Conservation (phyloP, 2,329 filamentous ascomycete genomes). For the Penicillium sp. region DNA sequence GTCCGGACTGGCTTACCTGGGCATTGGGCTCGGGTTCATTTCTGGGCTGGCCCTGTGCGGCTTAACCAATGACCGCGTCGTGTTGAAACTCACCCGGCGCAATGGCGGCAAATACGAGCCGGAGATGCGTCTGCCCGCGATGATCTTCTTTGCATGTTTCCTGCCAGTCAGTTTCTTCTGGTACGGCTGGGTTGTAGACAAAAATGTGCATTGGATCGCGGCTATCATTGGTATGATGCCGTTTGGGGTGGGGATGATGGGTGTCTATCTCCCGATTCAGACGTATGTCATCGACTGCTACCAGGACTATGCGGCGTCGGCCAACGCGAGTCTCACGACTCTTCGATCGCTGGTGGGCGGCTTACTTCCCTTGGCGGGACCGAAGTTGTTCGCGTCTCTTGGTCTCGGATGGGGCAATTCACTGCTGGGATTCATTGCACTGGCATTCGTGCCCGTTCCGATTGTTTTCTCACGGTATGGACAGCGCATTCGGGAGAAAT, state of each 20-base stretch:
- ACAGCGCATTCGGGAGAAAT: slow-evolving; percentile 16
- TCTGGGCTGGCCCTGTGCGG: not conserved
- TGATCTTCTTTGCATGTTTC: slow-evolving; percentile 3
- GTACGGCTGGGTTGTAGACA: not conserved
- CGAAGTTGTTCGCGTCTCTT: slow-evolving; percentile 12
- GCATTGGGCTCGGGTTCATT: not conserved
- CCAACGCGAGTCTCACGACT: slow-evolving; percentile 57
- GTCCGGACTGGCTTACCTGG: slow-evolving; percentile 27
- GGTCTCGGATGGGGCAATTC: slow-evolving; percentile 16
- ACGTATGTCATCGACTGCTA: slow-evolving; percentile 64
- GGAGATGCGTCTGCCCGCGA: slow-evolving; percentile 1
- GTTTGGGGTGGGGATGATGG: slow-evolving; percentile 57
- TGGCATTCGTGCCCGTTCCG: slow-evolving; percentile 14
- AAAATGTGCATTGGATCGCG: slow-evolving; percentile 1
- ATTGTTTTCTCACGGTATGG: slow-evolving; percentile 14
- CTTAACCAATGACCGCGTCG: not conserved
- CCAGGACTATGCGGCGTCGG: slow-evolving; percentile 48
- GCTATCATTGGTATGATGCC: slow-evolving; percentile 55
- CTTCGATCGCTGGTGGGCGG: slow-evolving; percentile 50
- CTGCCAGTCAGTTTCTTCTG: slow-evolving; percentile 5
- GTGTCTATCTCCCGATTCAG: slow-evolving; percentile 54
- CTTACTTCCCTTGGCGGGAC: slow-evolving; percentile 21
- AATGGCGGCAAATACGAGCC: slow-evolving; percentile 15
- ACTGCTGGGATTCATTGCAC: slow-evolving; percentile 15
- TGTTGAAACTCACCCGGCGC: slow-evolving; percentile 1